Base-by-base conservation (phyloP, 2,329 filamentous ascomycete genomes). In the Penicillium italicum region DNA sequence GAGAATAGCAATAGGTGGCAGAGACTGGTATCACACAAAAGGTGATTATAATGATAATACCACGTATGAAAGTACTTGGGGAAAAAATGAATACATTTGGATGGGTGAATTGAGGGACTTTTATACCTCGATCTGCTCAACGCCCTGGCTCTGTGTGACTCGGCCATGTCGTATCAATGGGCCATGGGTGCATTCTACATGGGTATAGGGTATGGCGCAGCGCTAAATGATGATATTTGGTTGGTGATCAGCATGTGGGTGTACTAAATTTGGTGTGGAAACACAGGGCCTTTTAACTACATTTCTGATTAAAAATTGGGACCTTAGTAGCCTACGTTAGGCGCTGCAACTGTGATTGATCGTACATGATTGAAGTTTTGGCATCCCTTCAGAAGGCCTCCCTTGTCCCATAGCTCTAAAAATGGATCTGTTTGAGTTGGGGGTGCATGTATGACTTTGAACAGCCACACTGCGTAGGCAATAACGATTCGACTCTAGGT, bases 321-420 rank as follows among this genome's bases (percentile, higher is more conserved):
- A 40, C 18, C 33, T 47, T 26, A 3, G 24, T 31, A 37, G 37
- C 16, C 33, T 38, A 34, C 9, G n/a, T 5, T 10, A 24, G 20
- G 24, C 20, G 31, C 22, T 41, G 37, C 34, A 20, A 55, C 16
- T 50, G 52, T 55, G 52, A 55, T 38, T 37, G 18, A 50, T 55
- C 38, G 7, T 44, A 20, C 52, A 44, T 44, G 18, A 50, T 14
- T n/a, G 24, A 42, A 22, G 46, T 16, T 50, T 50, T 18, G 18
- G 16, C 18, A 28, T 40, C 11, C 5, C 4, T 52, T n/a, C 9
- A 1, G 8, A 20, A 14, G 12, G 24, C 16, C 8, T 20, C 7
- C 24, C 34, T 12, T 30, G 2, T 18, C 5, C 18, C 7, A 2
- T 16, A 20, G n/a, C 5, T 11, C 34, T 49, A 41, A 31, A 49